Conservation (phyloP, 176 grass and related monocot genomes). For the Bromus sterilis region DNA sequence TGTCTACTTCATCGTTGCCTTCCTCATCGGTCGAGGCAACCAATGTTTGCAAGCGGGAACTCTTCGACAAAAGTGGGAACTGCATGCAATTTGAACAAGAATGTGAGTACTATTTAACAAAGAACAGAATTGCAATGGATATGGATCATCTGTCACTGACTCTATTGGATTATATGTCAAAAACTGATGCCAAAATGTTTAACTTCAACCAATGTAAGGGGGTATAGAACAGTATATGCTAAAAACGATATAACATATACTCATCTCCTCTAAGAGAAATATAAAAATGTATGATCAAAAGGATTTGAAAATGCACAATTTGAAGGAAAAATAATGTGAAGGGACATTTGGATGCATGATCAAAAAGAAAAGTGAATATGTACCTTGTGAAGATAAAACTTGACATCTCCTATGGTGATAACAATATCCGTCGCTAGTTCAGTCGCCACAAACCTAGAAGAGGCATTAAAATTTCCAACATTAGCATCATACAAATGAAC, state of each 20-base stretch:
- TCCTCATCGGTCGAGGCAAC: conserved; percentile 61
- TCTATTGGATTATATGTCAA: neutral
- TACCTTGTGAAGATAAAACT: conserved; percentile 98
- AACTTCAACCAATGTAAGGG: neutral
- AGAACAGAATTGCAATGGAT: neutral
- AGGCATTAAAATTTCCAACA: neutral
- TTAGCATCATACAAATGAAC: conserved; percentile 9
- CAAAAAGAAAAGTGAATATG: neutral
- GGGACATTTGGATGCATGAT: neutral
- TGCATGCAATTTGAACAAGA: conserved; percentile 24
- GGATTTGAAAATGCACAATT: neutral
- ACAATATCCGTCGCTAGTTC: conserved; percentile 85
- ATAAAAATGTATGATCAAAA: neutral
- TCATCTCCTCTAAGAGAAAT: neutral
- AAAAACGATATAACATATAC: neutral
- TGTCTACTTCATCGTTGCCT: conserved; percentile 62
- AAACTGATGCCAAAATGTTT: neutral
- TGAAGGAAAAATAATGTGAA: neutral
- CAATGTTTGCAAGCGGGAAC: conserved; percentile 66
- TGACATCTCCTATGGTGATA: conserved; percentile 73
- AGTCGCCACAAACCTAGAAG: conserved; percentile 80
- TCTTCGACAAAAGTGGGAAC: conserved; percentile 97
- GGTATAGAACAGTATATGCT: neutral
- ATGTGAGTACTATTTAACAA: neutral
- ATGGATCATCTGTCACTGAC: neutral